Base-by-base conservation (phyloP, 2,329 filamentous ascomycete species). In the Neoscytalidium dimidiatum region DNA sequence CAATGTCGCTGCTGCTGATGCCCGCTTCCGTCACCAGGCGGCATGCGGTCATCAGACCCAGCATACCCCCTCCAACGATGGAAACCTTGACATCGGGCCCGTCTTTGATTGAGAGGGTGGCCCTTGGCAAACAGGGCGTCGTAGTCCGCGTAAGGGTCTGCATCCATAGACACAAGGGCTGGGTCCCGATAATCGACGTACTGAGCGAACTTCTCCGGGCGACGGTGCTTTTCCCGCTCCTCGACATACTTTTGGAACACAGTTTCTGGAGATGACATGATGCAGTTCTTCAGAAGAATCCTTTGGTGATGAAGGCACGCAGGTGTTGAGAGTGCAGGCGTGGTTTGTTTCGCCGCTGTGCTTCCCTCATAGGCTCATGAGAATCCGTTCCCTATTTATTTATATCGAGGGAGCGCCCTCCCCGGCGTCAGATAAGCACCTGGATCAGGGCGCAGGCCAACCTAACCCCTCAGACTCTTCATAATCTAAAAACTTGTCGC, bases 1-100 rank as follows among this genome's bases (percentile, higher is more conserved):
- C 67, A 28, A 83, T 75, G 52, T 80, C 75, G 4, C 73, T 68
- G 9, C 80, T 81, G 13, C 77, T 78, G 68, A 76, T 81, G 2
- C 82, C 82, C 5, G 77, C 38, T 41, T 41, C 38, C 13, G 38
- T 41, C 13, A 41, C 38, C 38, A 41, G 38, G 4, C 38, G 38
- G n/a, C n/a, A 41, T 6, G 38, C 38, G 14, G 38, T 41, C 38
- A n/a, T 41, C 38, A 41, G 4, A n/a, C 38, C 38, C 14, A 41
- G 14, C 38, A 41, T 41, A n/a, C 38, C 38, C 14, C 38, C 80
- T 11, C 82, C 81, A 8, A 82, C 69, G 33, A 83, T 78, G 13
- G 78, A 66, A 26, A 73, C 41, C 67, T 69, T 72, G 56, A 62
- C 61, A 21, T 52, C 35, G 13, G 51, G 48, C 26, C 53, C 49